Base-by-base conservation (phyloP, 306 rosid species). In the Coriaria nepalensis region DNA sequence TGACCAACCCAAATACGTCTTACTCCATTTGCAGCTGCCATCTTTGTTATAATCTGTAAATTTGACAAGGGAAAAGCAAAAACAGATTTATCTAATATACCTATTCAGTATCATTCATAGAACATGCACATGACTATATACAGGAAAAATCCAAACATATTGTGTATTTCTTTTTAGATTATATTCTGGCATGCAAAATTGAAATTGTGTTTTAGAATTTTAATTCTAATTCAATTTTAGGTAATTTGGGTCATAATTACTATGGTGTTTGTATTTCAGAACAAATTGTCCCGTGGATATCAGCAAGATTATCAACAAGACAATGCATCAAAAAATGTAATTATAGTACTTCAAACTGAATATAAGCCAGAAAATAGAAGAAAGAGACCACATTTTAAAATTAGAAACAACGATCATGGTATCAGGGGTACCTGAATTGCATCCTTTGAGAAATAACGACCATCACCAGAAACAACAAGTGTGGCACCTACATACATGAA, bases 391-490 rank as follows among this genome's bases (percentile, higher is more conserved):
- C 42, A 7, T 13, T 53, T 11, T 7, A n/a, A 35, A 40, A 36
- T 45, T 13, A 35, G 9, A 53, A 13, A 45, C 29, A 36, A 20
- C 49, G 6, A 35, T 10, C 6, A 14, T 35, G 13, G 37, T 11
- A 32, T 34, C 29, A 35, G 50, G 69, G 38, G 56, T 40, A 85
- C 98, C 98, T 79, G 98, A 65, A 92, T 78, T 51, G 94, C 94
- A 11, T 82, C 96, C 87, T 85, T 76, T 13, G 98, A 82, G 55
- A 45, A 92, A 67, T 85, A 85, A 57, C 98, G 98, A 40, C 98
- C 98, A 79, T 92, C 98, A 38, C 98, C 96, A 52, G 98, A 92
- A 45, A 85, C 96, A 77, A 92, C 96, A 35, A 92, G 79, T 35
- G 87, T 82, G 11, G 85, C 94, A 59, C 96, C 96, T 92, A 49